Percentiles rank a stretch among this genome's conserved stretches.
Evolutionary conservation across 2,329 filamentous ascomycete species (phyloP).

Genomic region (Apiospora sp.): DNA sequence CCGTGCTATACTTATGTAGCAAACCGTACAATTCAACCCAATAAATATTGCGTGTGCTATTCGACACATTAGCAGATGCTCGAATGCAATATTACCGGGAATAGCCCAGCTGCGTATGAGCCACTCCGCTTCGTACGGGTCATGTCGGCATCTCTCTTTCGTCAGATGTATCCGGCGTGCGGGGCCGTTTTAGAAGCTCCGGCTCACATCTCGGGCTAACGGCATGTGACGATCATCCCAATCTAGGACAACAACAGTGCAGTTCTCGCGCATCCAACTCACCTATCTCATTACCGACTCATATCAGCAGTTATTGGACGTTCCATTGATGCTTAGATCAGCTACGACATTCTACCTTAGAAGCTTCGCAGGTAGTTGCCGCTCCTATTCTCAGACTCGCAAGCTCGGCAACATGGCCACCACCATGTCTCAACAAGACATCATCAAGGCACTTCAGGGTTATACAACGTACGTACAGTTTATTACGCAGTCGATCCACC

Average conservation of each 20-base stretch:
- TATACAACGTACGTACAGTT: conserved; percentile 46
- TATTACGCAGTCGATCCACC: no score
- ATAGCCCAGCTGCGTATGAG: neutral
- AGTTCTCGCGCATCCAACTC: neutral
- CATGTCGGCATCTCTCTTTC: neutral
- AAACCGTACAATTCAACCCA: neutral
- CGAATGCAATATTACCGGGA: neutral
- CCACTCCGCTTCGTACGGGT: neutral
- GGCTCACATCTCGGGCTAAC: conserved; percentile 11
- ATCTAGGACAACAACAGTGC: neutral
- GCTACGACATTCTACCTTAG: neutral
- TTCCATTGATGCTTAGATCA: neutral
- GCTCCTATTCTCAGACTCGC: neutral
- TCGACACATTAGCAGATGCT: no score
- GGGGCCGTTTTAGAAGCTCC: neutral
- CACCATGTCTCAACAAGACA: conserved; percentile 36
- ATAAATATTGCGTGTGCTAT: no score
- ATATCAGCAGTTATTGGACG: neutral
- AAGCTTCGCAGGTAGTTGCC: neutral
- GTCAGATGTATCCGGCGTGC: neutral
- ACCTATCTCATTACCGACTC: neutral
- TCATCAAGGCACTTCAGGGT: conserved; percentile 42
- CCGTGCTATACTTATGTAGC: neutral
- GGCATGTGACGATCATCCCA: conserved; percentile 13
- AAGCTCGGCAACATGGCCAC: conserved; percentile 32